phyloP scores from a whole-genome alignment of 163 green algal species.

The Chlamydomonas reinhardtii region DNA sequence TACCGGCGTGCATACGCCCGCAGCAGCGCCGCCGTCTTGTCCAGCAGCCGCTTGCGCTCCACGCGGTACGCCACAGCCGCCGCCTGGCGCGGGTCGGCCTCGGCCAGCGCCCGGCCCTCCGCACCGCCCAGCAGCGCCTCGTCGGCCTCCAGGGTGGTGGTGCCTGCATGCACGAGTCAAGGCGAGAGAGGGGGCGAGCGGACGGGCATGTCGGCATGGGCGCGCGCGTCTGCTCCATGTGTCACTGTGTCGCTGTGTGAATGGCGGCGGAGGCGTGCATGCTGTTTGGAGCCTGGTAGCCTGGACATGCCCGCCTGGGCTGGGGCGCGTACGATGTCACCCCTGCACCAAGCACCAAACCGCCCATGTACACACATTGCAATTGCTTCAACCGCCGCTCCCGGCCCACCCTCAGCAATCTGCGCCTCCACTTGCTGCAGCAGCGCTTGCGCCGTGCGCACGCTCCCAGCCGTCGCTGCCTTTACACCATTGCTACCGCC shows the following conservation, averaged over 20 bases:
- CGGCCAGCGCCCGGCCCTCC: background rate
- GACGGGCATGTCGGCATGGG: background rate
- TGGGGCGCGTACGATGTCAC: too few species aligned
- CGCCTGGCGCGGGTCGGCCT: background rate
- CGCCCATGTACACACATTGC: background rate
- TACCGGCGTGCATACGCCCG: background rate
- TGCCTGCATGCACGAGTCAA: too few species aligned
- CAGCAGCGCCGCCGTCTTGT: conserved; percentile 6
- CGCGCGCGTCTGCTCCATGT: background rate
- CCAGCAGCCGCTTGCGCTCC: conserved; percentile 37
- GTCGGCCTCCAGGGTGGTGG: background rate
- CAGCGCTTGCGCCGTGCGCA: conserved; percentile 18
- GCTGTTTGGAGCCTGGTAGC: too few species aligned
- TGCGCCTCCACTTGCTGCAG: conserved; percentile 17
- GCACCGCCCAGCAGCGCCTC: background rate
- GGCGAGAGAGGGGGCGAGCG: background rate
- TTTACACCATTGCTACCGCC: background rate
- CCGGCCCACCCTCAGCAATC: background rate
- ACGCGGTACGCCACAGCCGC: conserved; percentile 27
- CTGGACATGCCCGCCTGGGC: too few species aligned
- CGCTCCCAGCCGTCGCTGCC: background rate
- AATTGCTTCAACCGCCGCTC: background rate
- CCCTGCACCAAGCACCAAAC: too few species aligned
- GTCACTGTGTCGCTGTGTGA: too few species aligned
- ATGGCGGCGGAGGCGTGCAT: too few species aligned